These are phyloP conservation scores for Saturnispora ahearnii DNA, from an alignment of 805 yeast genomes.

Conservation along the genomic window DNA sequence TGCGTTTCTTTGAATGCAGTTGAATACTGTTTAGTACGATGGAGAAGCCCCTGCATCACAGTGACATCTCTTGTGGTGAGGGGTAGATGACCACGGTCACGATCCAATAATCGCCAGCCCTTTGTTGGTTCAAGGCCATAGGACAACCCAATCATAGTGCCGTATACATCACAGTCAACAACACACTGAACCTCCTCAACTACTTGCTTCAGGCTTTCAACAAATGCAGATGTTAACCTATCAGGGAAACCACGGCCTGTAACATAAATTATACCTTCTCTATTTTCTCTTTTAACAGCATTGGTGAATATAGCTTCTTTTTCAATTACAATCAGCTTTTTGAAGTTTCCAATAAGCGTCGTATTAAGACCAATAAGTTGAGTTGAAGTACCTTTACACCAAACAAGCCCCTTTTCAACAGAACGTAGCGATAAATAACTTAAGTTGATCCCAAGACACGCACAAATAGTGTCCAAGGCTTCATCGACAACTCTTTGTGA, in stretches of 20 bases:
- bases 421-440: constrained; percentile 38
- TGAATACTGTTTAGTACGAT: too few relatives aligned
- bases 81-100: constrained; percentile 1
- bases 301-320: constrained; percentile 43
- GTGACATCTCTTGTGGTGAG: constrained; percentile 4
- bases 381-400: background rate
- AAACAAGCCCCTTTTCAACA: constrained; percentile 44
- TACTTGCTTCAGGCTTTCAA: constrained; percentile 15
- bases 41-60: background rate
- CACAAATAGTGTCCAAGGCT: constrained; percentile 31
- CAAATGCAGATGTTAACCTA: constrained; percentile 37
- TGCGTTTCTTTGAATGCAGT: constrained; percentile 7
- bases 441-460: constrained; percentile 31
- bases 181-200: constrained; percentile 35
- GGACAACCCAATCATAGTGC: constrained; percentile 35
- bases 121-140: constrained; percentile 4
- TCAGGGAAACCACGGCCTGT: constrained; percentile 71
- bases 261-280: constrained; percentile 26
- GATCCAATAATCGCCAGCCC: background rate
- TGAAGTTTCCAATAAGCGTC: constrained; percentile 10
- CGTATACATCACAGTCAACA: constrained; percentile 61
- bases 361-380: constrained; percentile 6
- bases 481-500: constrained; percentile 35
- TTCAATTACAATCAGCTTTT: constrained; percentile 36
- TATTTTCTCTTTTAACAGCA: constrained; percentile 13